These are phyloP conservation scores for Candida arabinofermentans DNA, from an alignment of 805 yeast species.

Conservation along the genomic window DNA sequence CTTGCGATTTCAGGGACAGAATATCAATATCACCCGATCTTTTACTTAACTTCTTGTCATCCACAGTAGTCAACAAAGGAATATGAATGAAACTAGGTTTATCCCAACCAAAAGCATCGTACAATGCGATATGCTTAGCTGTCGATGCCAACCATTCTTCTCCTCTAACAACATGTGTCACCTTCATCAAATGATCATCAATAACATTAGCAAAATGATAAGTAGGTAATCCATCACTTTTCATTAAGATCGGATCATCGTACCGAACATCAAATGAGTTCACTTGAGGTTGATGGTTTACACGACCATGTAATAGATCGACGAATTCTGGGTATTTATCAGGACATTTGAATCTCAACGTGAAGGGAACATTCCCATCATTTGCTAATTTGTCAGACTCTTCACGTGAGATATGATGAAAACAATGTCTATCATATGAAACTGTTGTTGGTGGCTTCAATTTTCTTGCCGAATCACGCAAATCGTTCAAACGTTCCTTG, in stretches of 20 bases:
- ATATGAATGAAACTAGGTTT: constrained; percentile 85
- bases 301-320: constrained; percentile 75
- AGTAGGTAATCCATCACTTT: constrained; percentile 94
- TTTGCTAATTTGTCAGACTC: constrained; percentile 37
- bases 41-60: constrained; percentile 78
- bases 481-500: constrained; percentile 63
- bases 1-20: constrained; percentile 49
- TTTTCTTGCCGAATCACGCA: constrained; percentile 69
- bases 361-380: constrained; percentile 35
- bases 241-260: constrained; percentile 86
- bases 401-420: constrained; percentile 36
- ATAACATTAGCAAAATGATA: constrained; percentile 95
- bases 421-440: constrained; percentile 84
- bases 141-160: constrained; percentile 98
- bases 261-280: constrained; percentile 67
- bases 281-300: constrained; percentile 76
- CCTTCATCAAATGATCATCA: constrained; percentile 89
- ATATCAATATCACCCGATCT: constrained; percentile 81
- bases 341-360: constrained; percentile 78
- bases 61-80: constrained; percentile 73
- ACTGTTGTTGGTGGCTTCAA: constrained; percentile 87
- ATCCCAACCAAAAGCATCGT: constrained; percentile 80
- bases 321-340: constrained; percentile 57
- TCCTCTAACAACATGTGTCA: constrained; percentile 93
- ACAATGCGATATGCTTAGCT: constrained; percentile 87